Base-by-base conservation (phyloP, 495 filamentous ascomycete genomes). In the Neurospora hispaniola region DNA sequence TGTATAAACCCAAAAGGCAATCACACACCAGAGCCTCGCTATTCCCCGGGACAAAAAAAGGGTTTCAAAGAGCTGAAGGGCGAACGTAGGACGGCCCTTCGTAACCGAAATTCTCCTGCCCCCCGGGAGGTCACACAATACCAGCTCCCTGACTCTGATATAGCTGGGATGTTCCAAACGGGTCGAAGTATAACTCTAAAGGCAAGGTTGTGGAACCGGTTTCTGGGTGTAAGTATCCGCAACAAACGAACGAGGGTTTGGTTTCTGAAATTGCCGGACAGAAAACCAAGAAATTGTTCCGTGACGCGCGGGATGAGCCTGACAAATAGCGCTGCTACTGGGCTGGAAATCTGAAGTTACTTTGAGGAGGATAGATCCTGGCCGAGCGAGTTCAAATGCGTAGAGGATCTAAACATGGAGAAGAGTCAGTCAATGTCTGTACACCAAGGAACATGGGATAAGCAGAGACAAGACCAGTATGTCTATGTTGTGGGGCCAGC, bases 141-240 rank as follows among this genome's bases (percentile, higher is more conserved):
- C 23, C 14, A 66, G 31, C 54, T 18, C 54, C 54, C 54, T 66
- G 54, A 66, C 54, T 66, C 71, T 20, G 74, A 75, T 78, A 75
- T 75, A 76, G 74, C 68, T 75, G 41, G 54, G 31, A 74, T 77
- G 69, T 76, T 76, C 76, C 73, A 79, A 78, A 79, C 73, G 69
- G 74, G 71, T 73, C 46, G 74, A 74, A 59, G 69, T 38, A 74
- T 74, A 75, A 74, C 66, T 79, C 71, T 59, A 77, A 76, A 70
- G 71, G 70, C 73, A 77, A 77, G 59, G 81, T 78, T 69, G 81
- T 82, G 79, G 74, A 81, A 83, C 79, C 76, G 77, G 74, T 71
- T 71, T 31, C 14, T 35, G 54, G 71, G 73, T 77, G 76, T 74
- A 76, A 73, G 73, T 82, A 81, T 75, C 80, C 81, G 81, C 70